Base-by-base conservation (phyloP, 2,329 filamentous ascomycete genomes). In the Mycosphaerella sp. region DNA sequence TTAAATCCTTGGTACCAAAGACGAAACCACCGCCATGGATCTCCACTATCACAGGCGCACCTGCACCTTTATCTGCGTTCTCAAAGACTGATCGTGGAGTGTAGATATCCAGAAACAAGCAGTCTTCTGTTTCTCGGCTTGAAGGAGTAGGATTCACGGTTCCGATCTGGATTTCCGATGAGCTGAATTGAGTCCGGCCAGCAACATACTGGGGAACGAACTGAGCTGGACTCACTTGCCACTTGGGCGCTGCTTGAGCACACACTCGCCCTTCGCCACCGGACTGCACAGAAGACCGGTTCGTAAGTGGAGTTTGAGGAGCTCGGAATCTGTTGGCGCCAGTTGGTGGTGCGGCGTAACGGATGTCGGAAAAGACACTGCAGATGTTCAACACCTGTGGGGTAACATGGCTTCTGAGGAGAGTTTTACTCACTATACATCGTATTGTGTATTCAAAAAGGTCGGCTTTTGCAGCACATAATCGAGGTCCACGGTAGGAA, bases 351-450 rank as follows among this genome's bases (percentile, higher is more conserved):
- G 75, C 74, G 5, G 76, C 79, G 62, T 75, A 81, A 39, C 78
- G 73, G 54, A 81, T 79, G 58, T 81, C 79, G 46, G 67, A 73
- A 65, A 81, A 81, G 54, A 75, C 77, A 64, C 78, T 79, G 14
- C 13, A 44, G 30, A 27, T 55, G 25, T 34, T 54, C 39, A 46
- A 37, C 34, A 41, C 14, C 21, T 25, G 21, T 17, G 41, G 21
- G 39, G 7, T 6, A 17, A 32, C 9, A 25, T n/a, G 16, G 16
- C 5, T 14, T n/a, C 13, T 37, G 16, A 28, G 30, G 13, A 18
- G 5, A 2, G n/a, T 25, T 4, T 25, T 25, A 25, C 43, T 46
- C 18, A 46, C 43, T 61, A 62, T 43, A 59, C 56, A 16, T 56
- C 44, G 21, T 59, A 59, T 8, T 59, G 62, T 0, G 45, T 44